Evolutionary conservation across 305 asterid species (phyloP).

Genomic region (Fraxinus angustifolia): DNA sequence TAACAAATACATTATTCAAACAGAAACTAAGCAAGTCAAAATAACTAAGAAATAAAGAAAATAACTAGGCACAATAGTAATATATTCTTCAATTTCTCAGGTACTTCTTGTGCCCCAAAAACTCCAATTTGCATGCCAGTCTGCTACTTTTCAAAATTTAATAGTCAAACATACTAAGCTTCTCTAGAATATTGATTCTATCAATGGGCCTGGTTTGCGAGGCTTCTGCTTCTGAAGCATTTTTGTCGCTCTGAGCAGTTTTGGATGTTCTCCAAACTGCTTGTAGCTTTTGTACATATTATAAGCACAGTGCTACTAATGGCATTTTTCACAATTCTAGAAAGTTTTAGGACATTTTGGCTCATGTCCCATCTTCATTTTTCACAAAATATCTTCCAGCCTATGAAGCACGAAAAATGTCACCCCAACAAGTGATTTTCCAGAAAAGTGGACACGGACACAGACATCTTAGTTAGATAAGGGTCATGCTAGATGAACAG

Average conservation of each 20-base stretch:
- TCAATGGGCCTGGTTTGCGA: not conserved
- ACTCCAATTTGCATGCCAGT: slow-evolving; percentile 2
- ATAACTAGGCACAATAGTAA: not conserved
- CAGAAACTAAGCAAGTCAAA: not conserved
- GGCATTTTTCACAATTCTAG: not conserved
- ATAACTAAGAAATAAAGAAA: not conserved
- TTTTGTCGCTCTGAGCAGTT: not conserved
- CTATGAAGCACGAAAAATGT: not conserved
- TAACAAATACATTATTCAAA: slow-evolving; percentile 10
- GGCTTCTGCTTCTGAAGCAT: not conserved
- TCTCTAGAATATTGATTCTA: not conserved
- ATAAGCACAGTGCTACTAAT: not conserved
- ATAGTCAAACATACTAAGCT: not conserved
- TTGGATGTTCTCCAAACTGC: not conserved
- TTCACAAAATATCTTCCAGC: not conserved
- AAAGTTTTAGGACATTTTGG: not conserved
- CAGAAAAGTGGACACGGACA: not conserved
- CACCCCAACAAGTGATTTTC: not conserved
- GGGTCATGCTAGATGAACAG: not conserved
- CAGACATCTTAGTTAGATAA: not conserved
- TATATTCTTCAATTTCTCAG: not conserved
- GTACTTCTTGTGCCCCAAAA: not conserved
- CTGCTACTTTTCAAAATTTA: slow-evolving; percentile 1
- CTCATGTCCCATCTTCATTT: not conserved
- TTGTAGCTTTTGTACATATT: not conserved